Conservation (phyloP, 169 alveolate genomes). For the Blepharisma undulans region DNA sequence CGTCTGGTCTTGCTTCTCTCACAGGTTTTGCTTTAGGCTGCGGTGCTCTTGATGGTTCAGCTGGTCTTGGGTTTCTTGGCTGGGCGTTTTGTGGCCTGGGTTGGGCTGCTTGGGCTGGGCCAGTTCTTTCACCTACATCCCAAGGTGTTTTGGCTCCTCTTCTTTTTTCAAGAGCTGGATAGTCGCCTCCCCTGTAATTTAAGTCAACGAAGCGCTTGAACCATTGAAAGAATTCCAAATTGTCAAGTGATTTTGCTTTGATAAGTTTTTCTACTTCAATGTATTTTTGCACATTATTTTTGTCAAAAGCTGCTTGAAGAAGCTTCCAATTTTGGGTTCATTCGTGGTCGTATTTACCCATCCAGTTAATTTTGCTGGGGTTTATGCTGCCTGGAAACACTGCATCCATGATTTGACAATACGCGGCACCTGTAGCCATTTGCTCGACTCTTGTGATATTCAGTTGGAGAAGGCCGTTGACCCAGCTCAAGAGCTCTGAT, state of each 20-base stretch:
- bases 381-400: constrained; percentile 89
- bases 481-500: constrained; percentile 91
- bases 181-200: constrained; percentile 21
- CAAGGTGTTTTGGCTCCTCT: constrained; percentile 40
- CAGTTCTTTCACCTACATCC: constrained; percentile 11
- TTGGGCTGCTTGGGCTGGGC: not conserved
- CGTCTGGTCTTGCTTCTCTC: not conserved
- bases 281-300: constrained; percentile 86
- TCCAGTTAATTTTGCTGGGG: constrained; percentile 94
- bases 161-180: constrained; percentile 15
- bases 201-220: constrained; percentile 92
- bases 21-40: not conserved
- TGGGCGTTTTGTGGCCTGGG: not conserved
- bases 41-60: not conserved
- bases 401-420: constrained; percentile 92
- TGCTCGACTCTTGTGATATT: constrained; percentile 93
- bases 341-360: constrained; percentile 94
- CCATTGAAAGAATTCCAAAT: constrained; percentile 97
- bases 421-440: constrained; percentile 97
- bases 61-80: not conserved
- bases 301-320: constrained; percentile 93
- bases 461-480: constrained; percentile 81
- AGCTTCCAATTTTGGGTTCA: constrained; percentile 93
- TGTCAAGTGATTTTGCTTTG: constrained; percentile 95
- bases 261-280: constrained; percentile 91